phyloP scores from a whole-genome alignment of 202 grass and related monocot genomes.

The Zizania palustris region DNA sequence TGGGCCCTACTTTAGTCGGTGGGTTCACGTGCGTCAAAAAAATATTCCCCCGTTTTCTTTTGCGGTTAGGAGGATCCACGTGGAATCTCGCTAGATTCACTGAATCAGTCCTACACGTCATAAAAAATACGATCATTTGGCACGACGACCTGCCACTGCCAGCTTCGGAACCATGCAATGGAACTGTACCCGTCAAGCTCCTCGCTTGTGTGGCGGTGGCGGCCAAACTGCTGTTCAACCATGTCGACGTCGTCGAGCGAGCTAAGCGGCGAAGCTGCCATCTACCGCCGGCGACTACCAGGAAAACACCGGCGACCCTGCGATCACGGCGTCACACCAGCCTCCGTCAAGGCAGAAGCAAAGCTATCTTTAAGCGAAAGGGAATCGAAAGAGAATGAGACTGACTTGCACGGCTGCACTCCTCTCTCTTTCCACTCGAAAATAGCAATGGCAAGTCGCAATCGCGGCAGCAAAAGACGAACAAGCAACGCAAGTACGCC shows the following conservation, averaged over 20 bases:
- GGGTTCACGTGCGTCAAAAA: slow-evolving; percentile 21
- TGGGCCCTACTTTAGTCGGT: background rate
- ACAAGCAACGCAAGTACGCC: no score
- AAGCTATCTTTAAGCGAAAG: no score
- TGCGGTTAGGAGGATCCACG: slow-evolving; percentile 6
- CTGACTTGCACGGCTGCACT: no score
- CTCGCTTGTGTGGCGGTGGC: background rate
- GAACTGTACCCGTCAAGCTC: no score
- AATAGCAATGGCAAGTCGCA: no score
- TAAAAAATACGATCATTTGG: no score
- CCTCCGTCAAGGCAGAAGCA: background rate
- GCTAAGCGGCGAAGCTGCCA: background rate
- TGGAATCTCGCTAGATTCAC: slow-evolving; percentile 15
- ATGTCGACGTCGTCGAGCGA: background rate
- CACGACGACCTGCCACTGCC: no score
- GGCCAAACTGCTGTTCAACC: background rate
- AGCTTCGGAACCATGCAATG: no score
- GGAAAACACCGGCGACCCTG: background rate
- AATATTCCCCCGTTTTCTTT: background rate
- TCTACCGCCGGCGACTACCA: background rate
- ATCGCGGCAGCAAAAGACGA: no score
- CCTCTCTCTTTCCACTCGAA: no score
- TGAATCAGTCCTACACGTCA: background rate
- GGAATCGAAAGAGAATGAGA: no score
- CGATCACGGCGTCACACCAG: background rate